These are phyloP conservation scores for Sporodiniella umbellata DNA, from an alignment of 371 early-diverging fungal genomes.

Conservation along the genomic window DNA sequence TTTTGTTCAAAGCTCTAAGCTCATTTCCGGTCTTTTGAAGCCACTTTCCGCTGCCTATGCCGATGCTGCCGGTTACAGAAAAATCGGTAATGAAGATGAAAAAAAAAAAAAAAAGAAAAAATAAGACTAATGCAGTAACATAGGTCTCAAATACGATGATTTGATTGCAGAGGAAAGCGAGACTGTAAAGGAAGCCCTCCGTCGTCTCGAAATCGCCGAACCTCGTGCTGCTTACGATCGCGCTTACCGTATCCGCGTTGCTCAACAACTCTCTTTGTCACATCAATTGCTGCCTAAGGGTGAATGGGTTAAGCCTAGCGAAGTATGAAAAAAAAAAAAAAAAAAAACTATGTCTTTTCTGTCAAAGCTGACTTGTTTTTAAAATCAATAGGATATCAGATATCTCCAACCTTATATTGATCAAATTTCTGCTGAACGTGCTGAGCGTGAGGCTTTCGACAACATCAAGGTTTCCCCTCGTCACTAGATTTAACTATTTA, in stretches of 20 bases:
- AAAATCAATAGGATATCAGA: constrained; percentile 62
- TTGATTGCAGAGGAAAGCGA: constrained; percentile 84
- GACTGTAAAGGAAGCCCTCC: constrained; percentile 83
- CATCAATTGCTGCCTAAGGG: constrained; percentile 71
- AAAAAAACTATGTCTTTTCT: not conserved
- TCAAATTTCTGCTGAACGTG: constrained; percentile 79
- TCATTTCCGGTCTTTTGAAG: constrained; percentile 62
- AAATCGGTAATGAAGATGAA: constrained; percentile 56
- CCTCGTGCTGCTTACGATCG: constrained; percentile 71
- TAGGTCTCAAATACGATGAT: constrained; percentile 93
- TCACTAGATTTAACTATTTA: constrained; percentile 13
- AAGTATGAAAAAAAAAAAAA: constrained; percentile 39
- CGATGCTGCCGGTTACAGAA: constrained; percentile 74
- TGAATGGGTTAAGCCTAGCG: constrained; percentile 75
- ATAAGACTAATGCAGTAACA: not conserved
- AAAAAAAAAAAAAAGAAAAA: not conserved
- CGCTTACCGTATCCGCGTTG: constrained; percentile 80
- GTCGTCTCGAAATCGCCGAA: constrained; percentile 70
- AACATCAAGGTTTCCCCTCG: constrained; percentile 53
- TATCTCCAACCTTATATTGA: constrained; percentile 87
- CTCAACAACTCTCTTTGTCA: constrained; percentile 73
- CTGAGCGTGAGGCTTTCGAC: constrained; percentile 76
- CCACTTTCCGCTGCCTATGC: constrained; percentile 74
- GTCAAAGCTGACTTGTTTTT: not conserved
- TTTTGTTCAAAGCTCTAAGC: constrained; percentile 59